Conservation (phyloP, 2,329 filamentous ascomycete genomes). For the Aspergillus alliaceus region DNA sequence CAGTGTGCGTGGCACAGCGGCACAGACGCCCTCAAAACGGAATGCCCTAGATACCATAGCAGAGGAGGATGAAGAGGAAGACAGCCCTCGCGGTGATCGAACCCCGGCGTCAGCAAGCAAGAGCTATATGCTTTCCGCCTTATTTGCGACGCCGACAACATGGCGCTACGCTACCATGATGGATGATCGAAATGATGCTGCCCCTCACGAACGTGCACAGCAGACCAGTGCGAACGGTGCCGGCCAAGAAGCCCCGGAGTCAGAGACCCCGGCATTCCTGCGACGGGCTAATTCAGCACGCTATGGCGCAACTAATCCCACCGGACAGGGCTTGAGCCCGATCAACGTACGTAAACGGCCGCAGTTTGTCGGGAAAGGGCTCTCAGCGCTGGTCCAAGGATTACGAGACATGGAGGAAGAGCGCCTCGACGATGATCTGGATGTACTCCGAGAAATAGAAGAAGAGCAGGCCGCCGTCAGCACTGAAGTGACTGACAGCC, state of each 20-base stretch:
- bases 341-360: conserved; percentile 37
- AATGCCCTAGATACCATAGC: conserved; percentile 27
- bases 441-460: conserved; percentile 47
- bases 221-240: conserved; percentile 4
- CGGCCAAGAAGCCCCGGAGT: conserved; percentile 20
- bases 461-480: conserved; percentile 29
- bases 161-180: conserved; percentile 44
- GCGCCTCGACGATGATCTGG: conserved; percentile 43
- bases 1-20: conserved; percentile 25
- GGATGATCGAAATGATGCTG: conserved; percentile 28
- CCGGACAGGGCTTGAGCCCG: conserved; percentile 33
- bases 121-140: conserved; percentile 45
- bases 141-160: conserved; percentile 48
- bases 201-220: background rate
- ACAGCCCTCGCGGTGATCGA: conserved; percentile 26
- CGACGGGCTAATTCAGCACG: conserved; percentile 37
- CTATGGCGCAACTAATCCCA: conserved; percentile 17
- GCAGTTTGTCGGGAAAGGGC: conserved; percentile 39
- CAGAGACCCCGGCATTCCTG: conserved; percentile 42
- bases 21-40: conserved; percentile 40
- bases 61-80: conserved; percentile 29
- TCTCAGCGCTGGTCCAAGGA: conserved; percentile 40
- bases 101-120: conserved; percentile 47
- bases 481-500: conserved; percentile 39
- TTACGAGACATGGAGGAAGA: conserved; percentile 44